A percentile compares a stretch with the other conserved stretches of the same genome.
phyloP scores from a whole-genome alignment of 306 rosid genomes.

The Cicer judaicum region DNA sequence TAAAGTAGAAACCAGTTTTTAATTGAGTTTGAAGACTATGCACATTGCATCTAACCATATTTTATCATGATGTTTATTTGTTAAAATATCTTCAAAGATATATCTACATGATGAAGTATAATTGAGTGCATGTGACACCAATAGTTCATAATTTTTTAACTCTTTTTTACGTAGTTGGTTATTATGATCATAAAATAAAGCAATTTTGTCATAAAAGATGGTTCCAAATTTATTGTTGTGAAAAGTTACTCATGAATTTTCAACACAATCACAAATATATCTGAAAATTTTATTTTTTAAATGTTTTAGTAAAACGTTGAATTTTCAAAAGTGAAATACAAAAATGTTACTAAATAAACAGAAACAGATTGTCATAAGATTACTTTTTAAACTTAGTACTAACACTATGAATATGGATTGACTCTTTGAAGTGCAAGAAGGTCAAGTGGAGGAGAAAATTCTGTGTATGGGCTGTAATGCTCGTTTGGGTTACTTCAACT shows the following conservation, averaged over 20 bases:
- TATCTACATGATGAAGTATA: background rate
- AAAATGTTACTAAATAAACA: background rate
- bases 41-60: background rate
- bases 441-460: conserved; percentile 76
- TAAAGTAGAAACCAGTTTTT: background rate
- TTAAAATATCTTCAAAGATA: background rate
- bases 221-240: background rate
- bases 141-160: background rate
- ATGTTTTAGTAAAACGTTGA: too few relatives aligned
- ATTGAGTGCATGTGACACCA: background rate
- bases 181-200: background rate
- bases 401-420: conserved; percentile 42
- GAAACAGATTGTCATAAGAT: background rate
- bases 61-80: background rate
- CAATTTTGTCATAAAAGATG: background rate
- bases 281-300: background rate
- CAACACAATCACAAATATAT: background rate
- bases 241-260: background rate
- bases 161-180: background rate
- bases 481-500: conserved; percentile 84
- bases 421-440: conserved; percentile 69
- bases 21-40: background rate
- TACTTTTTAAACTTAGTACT: conserved; percentile 19
- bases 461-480: conserved; percentile 80
- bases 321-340: background rate